Evolutionary conservation across 2,329 filamentous ascomycete species (phyloP).

Genomic region (Fusarium albidum): DNA sequence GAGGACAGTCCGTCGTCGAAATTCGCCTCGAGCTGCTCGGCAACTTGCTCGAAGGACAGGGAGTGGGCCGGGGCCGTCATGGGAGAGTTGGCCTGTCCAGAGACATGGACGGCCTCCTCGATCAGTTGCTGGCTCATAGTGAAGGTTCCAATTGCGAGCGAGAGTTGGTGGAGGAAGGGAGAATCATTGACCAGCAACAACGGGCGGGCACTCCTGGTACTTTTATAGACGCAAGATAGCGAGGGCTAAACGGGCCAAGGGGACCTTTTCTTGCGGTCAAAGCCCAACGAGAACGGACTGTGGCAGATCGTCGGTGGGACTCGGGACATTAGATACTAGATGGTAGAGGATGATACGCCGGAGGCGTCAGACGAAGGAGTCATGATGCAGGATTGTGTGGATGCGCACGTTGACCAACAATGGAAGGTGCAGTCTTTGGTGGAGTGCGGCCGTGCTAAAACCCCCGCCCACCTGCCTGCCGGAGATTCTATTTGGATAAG

Average conservation of each 20-base stretch:
- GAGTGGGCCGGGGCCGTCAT: constrained; percentile 37
- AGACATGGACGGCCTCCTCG: constrained; percentile 28
- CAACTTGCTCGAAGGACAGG: constrained; percentile 27
- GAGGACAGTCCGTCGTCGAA: constrained; percentile 25
- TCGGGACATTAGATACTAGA: too few relatives aligned
- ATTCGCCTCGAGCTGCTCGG: constrained; percentile 23
- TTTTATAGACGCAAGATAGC: constrained; percentile 17
- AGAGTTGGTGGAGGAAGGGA: background rate
- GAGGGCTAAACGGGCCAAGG: too few relatives aligned
- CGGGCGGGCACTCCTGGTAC: background rate
- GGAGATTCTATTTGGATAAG: constrained; percentile 24
- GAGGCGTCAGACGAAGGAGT: background rate
- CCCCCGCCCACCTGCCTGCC: too few relatives aligned
- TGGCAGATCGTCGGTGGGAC: background rate
- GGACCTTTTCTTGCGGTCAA: background rate
- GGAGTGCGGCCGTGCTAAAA: background rate
- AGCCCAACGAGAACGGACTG: too few relatives aligned
- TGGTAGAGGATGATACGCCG: background rate
- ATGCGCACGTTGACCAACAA: constrained; percentile 15
- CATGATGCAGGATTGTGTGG: constrained; percentile 4
- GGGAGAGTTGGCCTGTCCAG: constrained; percentile 35
- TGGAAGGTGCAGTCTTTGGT: constrained; percentile 2
- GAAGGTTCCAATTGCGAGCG: background rate
- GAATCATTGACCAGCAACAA: background rate
- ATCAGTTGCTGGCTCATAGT: constrained; percentile 26